Percentiles rank a stretch among this genome's conserved stretches.
phyloP scores from a whole-genome alignment of 2,329 filamentous ascomycete species.

The Leptographium wingfieldii region DNA sequence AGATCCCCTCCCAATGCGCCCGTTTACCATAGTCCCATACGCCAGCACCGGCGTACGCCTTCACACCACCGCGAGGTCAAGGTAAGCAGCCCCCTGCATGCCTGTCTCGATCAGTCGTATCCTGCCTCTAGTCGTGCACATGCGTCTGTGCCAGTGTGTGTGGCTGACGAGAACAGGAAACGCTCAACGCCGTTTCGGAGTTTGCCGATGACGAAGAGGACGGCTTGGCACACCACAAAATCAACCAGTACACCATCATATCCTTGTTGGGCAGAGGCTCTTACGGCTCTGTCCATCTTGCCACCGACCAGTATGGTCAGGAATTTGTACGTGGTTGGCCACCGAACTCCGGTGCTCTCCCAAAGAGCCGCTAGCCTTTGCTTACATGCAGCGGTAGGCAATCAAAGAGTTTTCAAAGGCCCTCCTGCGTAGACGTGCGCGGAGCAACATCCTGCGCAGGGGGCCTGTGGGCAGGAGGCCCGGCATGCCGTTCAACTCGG shows the following conservation, averaged over 20 bases:
- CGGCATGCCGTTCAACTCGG: slow-evolving; percentile 20
- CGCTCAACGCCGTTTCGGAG: slow-evolving; percentile 76
- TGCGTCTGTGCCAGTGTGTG: background rate
- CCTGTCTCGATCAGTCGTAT: background rate
- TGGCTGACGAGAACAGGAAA: slow-evolving; percentile 48
- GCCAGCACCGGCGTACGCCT: slow-evolving; percentile 45
- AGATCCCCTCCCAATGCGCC: slow-evolving; percentile 31
- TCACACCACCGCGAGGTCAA: slow-evolving; percentile 46
- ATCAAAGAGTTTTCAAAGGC: slow-evolving; percentile 97
- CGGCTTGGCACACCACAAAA: slow-evolving; percentile 66
- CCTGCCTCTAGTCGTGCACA: no score
- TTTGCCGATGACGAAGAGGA: slow-evolving; percentile 78
- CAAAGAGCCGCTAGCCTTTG: background rate
- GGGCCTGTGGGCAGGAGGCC: slow-evolving; percentile 39
- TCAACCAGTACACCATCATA: slow-evolving; percentile 91
- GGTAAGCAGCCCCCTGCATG: slow-evolving; percentile 22
- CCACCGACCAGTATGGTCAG: slow-evolving; percentile 75
- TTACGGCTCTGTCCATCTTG: slow-evolving; percentile 85
- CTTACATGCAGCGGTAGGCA: slow-evolving; percentile 42
- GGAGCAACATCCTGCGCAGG: slow-evolving; percentile 67
- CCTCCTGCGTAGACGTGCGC: slow-evolving; percentile 74
- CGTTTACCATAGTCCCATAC: slow-evolving; percentile 38
- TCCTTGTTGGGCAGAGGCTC: slow-evolving; percentile 96
- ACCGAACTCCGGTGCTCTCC: background rate
- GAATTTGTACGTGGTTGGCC: slow-evolving; percentile 64